A percentile compares a stretch with the other conserved stretches of the same genome.
These are phyloP conservation scores for Aspergillus niger DNA, from an alignment of 2,329 filamentous ascomycete species.

Conservation along the genomic window DNA sequence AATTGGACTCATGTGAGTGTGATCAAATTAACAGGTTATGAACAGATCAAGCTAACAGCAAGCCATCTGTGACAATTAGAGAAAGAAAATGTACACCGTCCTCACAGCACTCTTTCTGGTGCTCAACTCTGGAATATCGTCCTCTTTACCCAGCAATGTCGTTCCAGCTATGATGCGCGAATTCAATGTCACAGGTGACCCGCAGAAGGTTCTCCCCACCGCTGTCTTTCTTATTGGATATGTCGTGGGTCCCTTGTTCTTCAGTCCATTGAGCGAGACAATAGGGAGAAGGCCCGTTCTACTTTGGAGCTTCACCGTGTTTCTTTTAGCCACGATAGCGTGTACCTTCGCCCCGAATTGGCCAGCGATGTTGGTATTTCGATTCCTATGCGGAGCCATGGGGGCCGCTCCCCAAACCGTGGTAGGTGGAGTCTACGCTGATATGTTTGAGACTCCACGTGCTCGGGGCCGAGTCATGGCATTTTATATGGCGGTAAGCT, in stretches of 20 bases:
- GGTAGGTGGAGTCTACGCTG: slow-evolving; percentile 49
- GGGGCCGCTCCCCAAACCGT: slow-evolving; percentile 48
- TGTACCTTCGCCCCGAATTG: slow-evolving; percentile 48
- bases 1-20: neutral
- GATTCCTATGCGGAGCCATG: slow-evolving; percentile 44
- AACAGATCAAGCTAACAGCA: neutral
- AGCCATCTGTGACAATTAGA: neutral
- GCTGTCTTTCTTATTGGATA: slow-evolving; percentile 43
- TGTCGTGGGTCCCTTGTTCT: slow-evolving; percentile 44
- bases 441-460: slow-evolving; percentile 45
- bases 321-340: slow-evolving; percentile 43
- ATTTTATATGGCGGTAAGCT: slow-evolving; percentile 44
- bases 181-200: slow-evolving; percentile 30
- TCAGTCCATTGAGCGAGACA: slow-evolving; percentile 47
- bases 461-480: slow-evolving; percentile 43
- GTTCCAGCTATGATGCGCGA: slow-evolving; percentile 39
- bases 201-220: slow-evolving; percentile 38
- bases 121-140: slow-evolving; percentile 42
- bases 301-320: slow-evolving; percentile 52
- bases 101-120: slow-evolving; percentile 30
- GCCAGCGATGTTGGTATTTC: slow-evolving; percentile 44
- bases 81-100: slow-evolving; percentile 34
- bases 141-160: slow-evolving; percentile 43
- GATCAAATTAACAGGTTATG: neutral
- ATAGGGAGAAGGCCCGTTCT: slow-evolving; percentile 46